Evolutionary conservation across 306 rosid genomes (phyloP).

Genomic region (Biancaea sappan): DNA sequence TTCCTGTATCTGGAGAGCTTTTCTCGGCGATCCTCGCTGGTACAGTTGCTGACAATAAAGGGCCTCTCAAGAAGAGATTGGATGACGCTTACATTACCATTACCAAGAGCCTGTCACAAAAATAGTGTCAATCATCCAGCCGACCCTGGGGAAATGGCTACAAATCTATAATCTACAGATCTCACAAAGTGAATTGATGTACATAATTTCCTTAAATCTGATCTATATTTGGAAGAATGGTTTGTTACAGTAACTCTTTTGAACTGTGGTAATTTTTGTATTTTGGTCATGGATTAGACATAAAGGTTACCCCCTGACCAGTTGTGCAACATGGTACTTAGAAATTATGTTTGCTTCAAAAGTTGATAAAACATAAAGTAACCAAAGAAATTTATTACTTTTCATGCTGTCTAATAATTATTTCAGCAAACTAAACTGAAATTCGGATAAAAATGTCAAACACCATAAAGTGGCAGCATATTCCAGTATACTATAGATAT

Average conservation of each 20-base stretch:
- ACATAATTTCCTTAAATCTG: background rate
- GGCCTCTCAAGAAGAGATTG: conserved; percentile 73
- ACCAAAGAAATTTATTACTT: background rate
- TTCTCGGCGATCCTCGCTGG: conserved; percentile 77
- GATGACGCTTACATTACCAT: conserved; percentile 46
- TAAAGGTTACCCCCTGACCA: background rate
- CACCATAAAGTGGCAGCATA: background rate
- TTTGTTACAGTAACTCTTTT: background rate
- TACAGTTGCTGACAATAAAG: conserved; percentile 59
- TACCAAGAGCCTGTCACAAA: conserved; percentile 84
- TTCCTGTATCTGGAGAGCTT: conserved; percentile 94
- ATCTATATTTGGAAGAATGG: background rate
- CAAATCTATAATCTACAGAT: conserved; percentile 53
- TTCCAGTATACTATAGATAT: background rate
- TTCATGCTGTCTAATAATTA: background rate
- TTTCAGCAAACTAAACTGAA: background rate
- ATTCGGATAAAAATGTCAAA: conserved; percentile 3
- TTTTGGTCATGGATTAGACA: background rate
- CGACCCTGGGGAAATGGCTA: conserved; percentile 48
- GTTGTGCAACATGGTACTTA: background rate
- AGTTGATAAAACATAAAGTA: background rate
- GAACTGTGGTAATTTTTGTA: background rate
- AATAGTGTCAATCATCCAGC: conserved; percentile 51
- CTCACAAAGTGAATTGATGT: conserved; percentile 25
- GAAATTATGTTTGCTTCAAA: background rate